Percentiles rank a stretch among this genome's conserved stretches.
Conservation (phyloP, 495 filamentous ascomycete genomes). For the Talaromyces ruber region DNA sequence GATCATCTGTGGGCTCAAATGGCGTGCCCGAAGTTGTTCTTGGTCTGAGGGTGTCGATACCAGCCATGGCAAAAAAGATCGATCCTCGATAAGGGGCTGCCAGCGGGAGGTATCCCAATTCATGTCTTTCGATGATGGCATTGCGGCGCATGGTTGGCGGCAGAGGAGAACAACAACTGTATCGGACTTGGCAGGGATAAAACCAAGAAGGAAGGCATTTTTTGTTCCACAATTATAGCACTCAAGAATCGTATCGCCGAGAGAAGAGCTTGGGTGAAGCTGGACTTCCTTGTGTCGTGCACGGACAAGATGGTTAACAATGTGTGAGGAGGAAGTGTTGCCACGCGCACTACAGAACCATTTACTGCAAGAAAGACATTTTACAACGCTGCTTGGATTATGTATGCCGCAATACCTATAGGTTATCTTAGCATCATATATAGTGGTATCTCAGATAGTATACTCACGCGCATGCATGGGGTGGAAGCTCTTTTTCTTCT, state of each 20-base stretch:
- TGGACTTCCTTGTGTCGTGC: slow-evolving; percentile 98
- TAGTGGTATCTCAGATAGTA: neutral
- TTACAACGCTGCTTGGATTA: slow-evolving; percentile 88
- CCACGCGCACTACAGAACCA: slow-evolving; percentile 99
- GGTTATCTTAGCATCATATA: slow-evolving; percentile 10
- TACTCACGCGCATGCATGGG: slow-evolving; percentile 94
- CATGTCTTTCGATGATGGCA: slow-evolving; percentile 98
- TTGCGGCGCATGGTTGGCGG: slow-evolving; percentile 90
- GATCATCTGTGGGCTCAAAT: slow-evolving; percentile 91
- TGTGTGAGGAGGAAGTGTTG: slow-evolving; percentile 93
- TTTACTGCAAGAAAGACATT: slow-evolving; percentile 90
- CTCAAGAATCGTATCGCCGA: slow-evolving; percentile 94
- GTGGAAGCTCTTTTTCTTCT: slow-evolving; percentile 86
- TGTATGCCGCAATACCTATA: slow-evolving; percentile 94
- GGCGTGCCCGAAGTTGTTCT: slow-evolving; percentile 90
- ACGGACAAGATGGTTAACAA: slow-evolving; percentile 95
- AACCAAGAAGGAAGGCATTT: slow-evolving; percentile 98
- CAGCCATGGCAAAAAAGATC: slow-evolving; percentile 91
- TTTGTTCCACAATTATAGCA: slow-evolving; percentile 99
- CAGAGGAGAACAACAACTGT: slow-evolving; percentile 96
- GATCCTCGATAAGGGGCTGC: slow-evolving; percentile 96
- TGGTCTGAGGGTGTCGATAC: slow-evolving; percentile 84
- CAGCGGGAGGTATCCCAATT: slow-evolving; percentile 98
- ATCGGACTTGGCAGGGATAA: slow-evolving; percentile 98
- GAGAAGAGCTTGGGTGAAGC: slow-evolving; percentile 86